These are phyloP conservation scores for Dryadomyces quercus-mongolicae DNA, from an alignment of 2,329 filamentous ascomycete species.

Conservation along the genomic window DNA sequence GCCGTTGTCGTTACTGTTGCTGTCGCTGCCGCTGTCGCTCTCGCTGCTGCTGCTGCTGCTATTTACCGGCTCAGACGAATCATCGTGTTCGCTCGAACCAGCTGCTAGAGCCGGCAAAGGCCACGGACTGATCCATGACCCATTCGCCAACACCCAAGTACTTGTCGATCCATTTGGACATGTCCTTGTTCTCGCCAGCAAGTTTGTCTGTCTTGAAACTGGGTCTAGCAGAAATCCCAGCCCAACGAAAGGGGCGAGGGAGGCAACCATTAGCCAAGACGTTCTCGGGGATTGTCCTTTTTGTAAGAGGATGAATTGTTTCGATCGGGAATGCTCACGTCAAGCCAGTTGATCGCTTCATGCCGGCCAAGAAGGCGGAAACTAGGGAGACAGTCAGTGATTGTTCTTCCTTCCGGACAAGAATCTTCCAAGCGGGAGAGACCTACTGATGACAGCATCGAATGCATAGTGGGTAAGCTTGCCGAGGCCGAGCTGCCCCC, in stretches of 20 bases:
- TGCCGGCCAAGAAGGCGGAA: constrained; percentile 90
- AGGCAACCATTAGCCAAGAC: constrained; percentile 30
- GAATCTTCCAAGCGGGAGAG: neutral
- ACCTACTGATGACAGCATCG: constrained; percentile 82
- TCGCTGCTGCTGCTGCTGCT: neutral
- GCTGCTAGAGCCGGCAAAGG: constrained; percentile 73
- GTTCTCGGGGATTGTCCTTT: too few relatives aligned
- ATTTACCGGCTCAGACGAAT: neutral
- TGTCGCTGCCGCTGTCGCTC: too few relatives aligned
- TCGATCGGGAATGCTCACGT: constrained; percentile 56
- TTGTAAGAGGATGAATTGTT: too few relatives aligned
- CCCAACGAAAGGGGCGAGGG: constrained; percentile 11
- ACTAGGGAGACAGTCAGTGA: constrained; percentile 36
- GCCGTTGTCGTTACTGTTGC: too few relatives aligned
- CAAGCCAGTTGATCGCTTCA: constrained; percentile 93
- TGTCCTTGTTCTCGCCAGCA: constrained; percentile 64
- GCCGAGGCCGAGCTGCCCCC: constrained; percentile 82
- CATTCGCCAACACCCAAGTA: constrained; percentile 94
- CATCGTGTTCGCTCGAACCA: constrained; percentile 86
- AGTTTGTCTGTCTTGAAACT: constrained; percentile 84
- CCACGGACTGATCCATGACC: constrained; percentile 96
- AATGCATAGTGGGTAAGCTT: constrained; percentile 90
- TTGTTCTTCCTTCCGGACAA: neutral
- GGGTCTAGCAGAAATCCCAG: constrained; percentile 36
- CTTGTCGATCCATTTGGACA: constrained; percentile 81